A percentile compares a stretch with the other conserved stretches of the same genome.
Conservation (phyloP, 83 land plant species). For the Picea abies region DNA sequence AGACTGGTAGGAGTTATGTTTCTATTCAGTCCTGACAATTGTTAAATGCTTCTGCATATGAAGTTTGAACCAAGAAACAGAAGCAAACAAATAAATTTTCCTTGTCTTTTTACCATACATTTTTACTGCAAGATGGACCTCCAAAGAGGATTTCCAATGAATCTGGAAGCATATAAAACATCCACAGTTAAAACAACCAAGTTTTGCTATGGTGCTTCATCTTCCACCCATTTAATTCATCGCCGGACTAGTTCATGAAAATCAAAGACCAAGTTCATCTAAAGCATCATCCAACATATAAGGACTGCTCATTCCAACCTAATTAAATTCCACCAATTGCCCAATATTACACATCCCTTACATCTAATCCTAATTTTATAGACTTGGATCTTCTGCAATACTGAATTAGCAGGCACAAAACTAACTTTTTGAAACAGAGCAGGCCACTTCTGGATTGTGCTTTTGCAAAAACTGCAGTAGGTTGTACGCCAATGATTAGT, state of each 20-base stretch:
- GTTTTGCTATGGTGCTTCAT: neutral
- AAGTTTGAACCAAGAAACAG: neutral
- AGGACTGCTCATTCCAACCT: neutral
- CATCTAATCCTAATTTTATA: conserved; percentile 1
- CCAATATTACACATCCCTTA: conserved; percentile 2
- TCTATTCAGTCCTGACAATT: neutral
- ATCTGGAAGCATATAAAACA: neutral
- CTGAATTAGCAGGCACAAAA: neutral
- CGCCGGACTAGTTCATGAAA: neutral
- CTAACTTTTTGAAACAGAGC: neutral
- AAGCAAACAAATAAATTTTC: neutral
- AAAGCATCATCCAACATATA: neutral
- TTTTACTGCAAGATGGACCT: neutral
- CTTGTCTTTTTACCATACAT: neutral
- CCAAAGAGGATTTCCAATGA: neutral
- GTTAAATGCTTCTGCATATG: neutral
- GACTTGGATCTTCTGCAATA: neutral
- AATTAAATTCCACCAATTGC: neutral
- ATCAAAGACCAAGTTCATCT: neutral
- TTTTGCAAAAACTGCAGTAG: conserved; percentile 11
- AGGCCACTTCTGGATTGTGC: neutral
- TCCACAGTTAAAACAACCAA: neutral
- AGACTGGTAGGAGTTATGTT: neutral
- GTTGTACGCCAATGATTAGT: neutral
- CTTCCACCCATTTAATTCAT: neutral